Conservation (phyloP, 2,329 filamentous ascomycete genomes). For the Chalara sp. region DNA sequence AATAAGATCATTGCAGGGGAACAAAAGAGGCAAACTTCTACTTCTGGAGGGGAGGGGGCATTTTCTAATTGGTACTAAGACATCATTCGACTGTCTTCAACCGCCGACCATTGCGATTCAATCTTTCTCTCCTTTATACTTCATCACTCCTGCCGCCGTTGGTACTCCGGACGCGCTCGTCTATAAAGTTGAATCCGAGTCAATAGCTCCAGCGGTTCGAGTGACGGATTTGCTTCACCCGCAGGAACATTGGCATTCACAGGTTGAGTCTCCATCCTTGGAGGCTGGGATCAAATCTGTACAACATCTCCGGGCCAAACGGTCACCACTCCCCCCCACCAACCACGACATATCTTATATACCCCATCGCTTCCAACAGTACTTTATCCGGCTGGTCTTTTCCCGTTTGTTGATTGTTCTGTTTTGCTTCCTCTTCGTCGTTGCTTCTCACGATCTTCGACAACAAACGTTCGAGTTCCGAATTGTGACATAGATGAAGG, state of each 20-base stretch:
- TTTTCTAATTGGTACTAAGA: too few species aligned
- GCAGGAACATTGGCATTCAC: constrained; percentile 19
- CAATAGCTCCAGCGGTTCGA: constrained; percentile 26
- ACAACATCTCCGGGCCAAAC: constrained; percentile 8
- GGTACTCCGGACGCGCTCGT: constrained; percentile 7
- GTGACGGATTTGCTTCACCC: constrained; percentile 22
- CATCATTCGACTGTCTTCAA: too few species aligned
- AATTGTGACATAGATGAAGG: too few species aligned
- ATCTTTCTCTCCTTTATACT: constrained; percentile 3
- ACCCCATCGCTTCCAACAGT: constrained; percentile 9
- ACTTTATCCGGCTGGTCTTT: constrained; percentile 15
- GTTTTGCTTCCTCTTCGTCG: constrained; percentile 7
- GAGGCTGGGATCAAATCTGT: too few species aligned
- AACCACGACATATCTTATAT: constrained; percentile 15
- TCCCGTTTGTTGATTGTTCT: constrained; percentile 6
- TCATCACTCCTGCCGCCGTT: constrained; percentile 11
- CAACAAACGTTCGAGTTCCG: constrained; percentile 13
- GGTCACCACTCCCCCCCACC: not conserved
- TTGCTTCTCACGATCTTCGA: constrained; percentile 7
- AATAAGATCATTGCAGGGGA: too few species aligned
- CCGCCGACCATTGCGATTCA: not conserved
- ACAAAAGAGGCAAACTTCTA: too few species aligned
- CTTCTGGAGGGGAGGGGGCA: too few species aligned
- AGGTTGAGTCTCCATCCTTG: too few species aligned
- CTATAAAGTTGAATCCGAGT: constrained; percentile 13